A percentile compares a stretch with the other conserved stretches of the same genome.
phyloP scores from a whole-genome alignment of 179 eudicot genomes.

The Camellia oleifera region DNA sequence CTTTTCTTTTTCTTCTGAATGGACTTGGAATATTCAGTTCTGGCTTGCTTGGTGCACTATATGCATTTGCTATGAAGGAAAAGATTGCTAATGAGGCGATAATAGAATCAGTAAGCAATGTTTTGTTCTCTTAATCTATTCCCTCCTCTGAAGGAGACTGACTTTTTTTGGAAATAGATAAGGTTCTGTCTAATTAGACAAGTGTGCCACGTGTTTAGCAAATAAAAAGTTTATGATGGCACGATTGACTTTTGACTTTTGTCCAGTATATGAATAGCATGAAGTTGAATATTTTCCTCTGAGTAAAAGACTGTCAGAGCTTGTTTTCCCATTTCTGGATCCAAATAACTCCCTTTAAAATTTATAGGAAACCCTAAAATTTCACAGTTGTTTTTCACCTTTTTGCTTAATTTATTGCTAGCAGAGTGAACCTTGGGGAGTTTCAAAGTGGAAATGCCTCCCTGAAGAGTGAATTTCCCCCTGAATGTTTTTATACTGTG shows the following conservation, averaged over 20 bases:
- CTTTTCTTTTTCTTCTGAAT: conserved; percentile 62
- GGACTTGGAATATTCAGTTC: conserved; percentile 69
- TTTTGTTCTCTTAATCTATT: conserved; percentile 14
- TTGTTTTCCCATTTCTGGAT: background rate
- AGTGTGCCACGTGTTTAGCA: background rate
- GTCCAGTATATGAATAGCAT: background rate
- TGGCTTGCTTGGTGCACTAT: conserved; percentile 81
- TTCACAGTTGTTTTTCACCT: background rate
- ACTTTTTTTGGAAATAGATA: background rate
- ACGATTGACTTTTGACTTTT: background rate
- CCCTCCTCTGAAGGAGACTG: background rate
- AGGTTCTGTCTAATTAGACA: background rate
- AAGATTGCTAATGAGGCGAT: conserved; percentile 52
- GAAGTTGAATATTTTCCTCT: background rate
- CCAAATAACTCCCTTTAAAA: background rate
- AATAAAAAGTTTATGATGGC: background rate
- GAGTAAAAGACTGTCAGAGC: background rate
- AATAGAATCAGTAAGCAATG: conserved; percentile 64
- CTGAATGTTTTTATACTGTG: background rate
- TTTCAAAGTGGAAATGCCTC: background rate
- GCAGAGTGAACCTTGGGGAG: background rate
- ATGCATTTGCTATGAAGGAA: conserved; percentile 67
- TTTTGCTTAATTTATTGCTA: background rate
- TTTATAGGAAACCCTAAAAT: background rate
- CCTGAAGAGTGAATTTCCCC: background rate